Conservation (phyloP, 1,284 basidiomycete genomes). For the Tetrapyrgos nigripes region DNA sequence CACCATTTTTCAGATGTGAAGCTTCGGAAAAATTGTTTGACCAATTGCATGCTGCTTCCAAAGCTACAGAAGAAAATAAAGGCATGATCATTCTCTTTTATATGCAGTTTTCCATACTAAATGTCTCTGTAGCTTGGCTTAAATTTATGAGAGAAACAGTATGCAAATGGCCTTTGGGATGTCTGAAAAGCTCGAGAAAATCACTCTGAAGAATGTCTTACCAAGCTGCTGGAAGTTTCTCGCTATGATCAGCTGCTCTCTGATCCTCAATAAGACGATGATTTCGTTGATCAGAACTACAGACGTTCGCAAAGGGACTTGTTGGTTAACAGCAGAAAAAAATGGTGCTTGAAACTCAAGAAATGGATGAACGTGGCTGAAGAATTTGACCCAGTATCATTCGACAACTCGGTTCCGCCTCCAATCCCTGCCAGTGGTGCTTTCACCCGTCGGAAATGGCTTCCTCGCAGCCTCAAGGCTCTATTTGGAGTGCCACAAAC, state of each 20-base stretch:
- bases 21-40: conserved; percentile 23
- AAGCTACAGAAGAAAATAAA: conserved; percentile 1
- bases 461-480: conserved; percentile 1
- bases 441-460: not conserved
- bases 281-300: not conserved
- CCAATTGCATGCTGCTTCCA: not conserved
- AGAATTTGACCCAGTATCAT: no score
- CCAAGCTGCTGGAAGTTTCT: not conserved
- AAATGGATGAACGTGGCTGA: not conserved
- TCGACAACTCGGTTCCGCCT: no score
- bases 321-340: not conserved
- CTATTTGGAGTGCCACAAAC: not conserved
- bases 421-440: not conserved
- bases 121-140: not conserved
- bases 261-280: not conserved
- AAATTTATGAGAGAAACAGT: not conserved
- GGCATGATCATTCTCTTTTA: not conserved
- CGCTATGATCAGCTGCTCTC: not conserved
- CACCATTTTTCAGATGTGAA: conserved; percentile 26
- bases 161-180: not conserved
- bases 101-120: not conserved
- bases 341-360: not conserved
- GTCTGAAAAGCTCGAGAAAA: not conserved
- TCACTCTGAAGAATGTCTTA: not conserved
- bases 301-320: not conserved